Base-by-base conservation (phyloP, 2,329 filamentous ascomycete species). In the Colletotrichum tabaci region DNA sequence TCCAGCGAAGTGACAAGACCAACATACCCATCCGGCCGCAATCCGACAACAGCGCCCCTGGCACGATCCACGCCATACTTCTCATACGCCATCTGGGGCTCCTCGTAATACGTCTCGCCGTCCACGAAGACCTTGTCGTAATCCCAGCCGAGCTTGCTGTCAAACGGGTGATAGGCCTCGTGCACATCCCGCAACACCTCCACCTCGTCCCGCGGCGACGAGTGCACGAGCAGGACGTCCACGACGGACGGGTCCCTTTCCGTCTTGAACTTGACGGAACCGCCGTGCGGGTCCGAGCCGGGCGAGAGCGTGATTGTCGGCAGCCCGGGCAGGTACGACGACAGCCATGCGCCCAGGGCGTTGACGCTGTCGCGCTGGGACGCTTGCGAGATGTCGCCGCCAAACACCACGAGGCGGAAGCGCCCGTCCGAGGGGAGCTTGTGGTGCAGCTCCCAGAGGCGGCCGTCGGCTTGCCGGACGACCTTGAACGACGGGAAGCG, bases 161-260 rank as follows among this genome's bases (percentile, higher is more conserved):
- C 69, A 46, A 69, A 72, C 40, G 69, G 69, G 9, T 72, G 69
- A 35, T 72, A 72, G 12, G 80, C 77, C 35, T 83, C 74, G 42
- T 87, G 82, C 53, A 84, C 86, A 0, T 85, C 85, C 52, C 83
- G 83, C 49, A 88, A 84, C 0, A 86, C 79, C 1, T 85, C 82
- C 0, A 87, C 85, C 35, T 89, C 83, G 64, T 88, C 86, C 42
- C 90, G 82, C 23, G 83, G 83, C 0, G 88, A 83, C 2, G 85
- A 83, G 76, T 93, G 91, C 1, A 92, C 80, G 0, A 90, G 88
- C 3, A 93, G 77, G 0, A 93, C 81, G 35, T 92, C 90, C 9
- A 73, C 67, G 38, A 38, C 69, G 52, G 73, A 75, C 4, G 84
- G 83, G 1, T 84, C 87, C 1, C 21, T 72, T 12, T n/a, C 70